These are phyloP conservation scores for Carallia pectinifolia DNA, from an alignment of 345 rosid genomes.

Conservation along the genomic window DNA sequence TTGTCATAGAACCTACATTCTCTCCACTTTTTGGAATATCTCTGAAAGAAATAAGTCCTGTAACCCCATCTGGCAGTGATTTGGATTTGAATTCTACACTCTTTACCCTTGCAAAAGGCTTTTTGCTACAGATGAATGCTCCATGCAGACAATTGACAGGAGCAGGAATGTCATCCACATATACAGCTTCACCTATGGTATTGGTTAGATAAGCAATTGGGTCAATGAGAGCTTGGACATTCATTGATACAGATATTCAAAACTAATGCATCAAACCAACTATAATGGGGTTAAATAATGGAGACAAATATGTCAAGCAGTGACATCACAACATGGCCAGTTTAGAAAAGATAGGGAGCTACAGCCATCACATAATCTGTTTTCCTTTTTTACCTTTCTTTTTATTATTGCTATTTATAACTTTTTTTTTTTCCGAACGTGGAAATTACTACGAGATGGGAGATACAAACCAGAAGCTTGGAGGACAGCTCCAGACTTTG, in stretches of 20 bases:
- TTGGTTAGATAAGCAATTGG: slow-evolving; percentile 14
- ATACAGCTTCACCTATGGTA: slow-evolving; percentile 82
- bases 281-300: too few relatives aligned
- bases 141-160: slow-evolving; percentile 70
- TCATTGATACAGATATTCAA: background rate
- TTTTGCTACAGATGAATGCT: slow-evolving; percentile 74
- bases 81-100: slow-evolving; percentile 42
- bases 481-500: slow-evolving; percentile 61
- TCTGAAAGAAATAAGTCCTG: slow-evolving; percentile 48
- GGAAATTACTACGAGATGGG: slow-evolving; percentile 1
- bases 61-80: slow-evolving; percentile 42
- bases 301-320: too few relatives aligned
- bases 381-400: too few relatives aligned
- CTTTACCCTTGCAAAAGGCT: slow-evolving; percentile 65
- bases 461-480: slow-evolving; percentile 81
- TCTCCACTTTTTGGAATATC: slow-evolving; percentile 73
- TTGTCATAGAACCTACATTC: slow-evolving; percentile 52
- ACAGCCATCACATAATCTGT: too few relatives aligned
- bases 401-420: too few relatives aligned
- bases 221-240: too few relatives aligned
- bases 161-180: slow-evolving; percentile 89
- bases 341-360: too few relatives aligned
- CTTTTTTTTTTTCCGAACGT: too few relatives aligned
- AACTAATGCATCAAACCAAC: background rate
- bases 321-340: too few relatives aligned